Evolutionary conservation across 2,329 filamentous ascomycete species (phyloP), one percentile per base, ranked within the genome.

Genomic region (Fusarium equiseti): DNA sequence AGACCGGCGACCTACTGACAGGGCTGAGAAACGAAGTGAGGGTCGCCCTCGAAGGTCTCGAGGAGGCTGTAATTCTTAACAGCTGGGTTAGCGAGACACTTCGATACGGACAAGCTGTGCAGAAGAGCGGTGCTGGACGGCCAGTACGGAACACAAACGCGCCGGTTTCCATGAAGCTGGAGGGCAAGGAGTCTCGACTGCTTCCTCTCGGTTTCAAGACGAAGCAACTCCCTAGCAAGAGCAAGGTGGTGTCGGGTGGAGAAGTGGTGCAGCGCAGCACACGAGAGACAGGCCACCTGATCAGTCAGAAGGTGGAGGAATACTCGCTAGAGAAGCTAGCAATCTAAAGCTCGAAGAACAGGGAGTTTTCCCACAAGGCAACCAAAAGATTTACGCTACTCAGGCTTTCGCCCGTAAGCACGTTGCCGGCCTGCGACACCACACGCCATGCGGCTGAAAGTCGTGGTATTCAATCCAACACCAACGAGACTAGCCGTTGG

Each of bases 241-340:
- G 84, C 66, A 90, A 93, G 86, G 82, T 92, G 72, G 83, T 90
- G 72, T 84, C 87, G 49, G 90, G 89, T 59, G 93, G 93, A 20
- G 91, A 94, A 82, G 83, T 93, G 43, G 85, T 90, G 68, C 83
- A 87, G 78, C 88, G 93, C 73, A 94, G 86, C 73, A 85, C 83
- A 73, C 86, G 94, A 79, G 92, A 97, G 82, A 90, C 91, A 63
- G 93, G 92, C 20, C 89, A 92, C 80, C 81, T 97, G 79, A 89
- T 92, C 77, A 93, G 92, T 77, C 92, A 92, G 82, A 91, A 90
- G 78, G 91, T 95, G 67, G 92, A 92, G 59, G 89, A 91, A 72
- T 97, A 98, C 82, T 93, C 92, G 49, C 86, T 95, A 71, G 94
- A 97, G 82, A 89, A 89, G 80, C 90, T 97, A 73, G 80, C 87